Evolutionary conservation across 2,329 filamentous ascomycete genomes (phyloP).

Genomic region (Aureobasidium uvarum): DNA sequence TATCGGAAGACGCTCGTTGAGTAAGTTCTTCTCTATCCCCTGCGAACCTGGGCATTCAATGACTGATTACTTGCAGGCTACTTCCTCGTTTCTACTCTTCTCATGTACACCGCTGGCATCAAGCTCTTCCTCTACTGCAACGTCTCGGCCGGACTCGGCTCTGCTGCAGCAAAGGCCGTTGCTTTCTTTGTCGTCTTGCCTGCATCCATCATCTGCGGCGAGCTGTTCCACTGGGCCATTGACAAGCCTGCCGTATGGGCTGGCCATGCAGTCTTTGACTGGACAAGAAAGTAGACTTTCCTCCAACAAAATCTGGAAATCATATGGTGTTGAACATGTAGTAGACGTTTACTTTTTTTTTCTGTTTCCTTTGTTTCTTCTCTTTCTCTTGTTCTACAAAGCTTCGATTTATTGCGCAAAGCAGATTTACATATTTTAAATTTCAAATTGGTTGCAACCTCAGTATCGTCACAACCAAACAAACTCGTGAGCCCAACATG

Average conservation of each 20-base stretch:
- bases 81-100: constrained; percentile 34
- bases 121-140: constrained; percentile 34
- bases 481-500: no score
- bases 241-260: constrained; percentile 34
- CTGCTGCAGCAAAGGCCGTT: constrained; percentile 32
- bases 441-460: background rate
- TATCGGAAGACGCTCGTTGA: constrained; percentile 46
- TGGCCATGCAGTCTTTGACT: constrained; percentile 22
- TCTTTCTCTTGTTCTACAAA: background rate
- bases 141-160: constrained; percentile 25
- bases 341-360: background rate
- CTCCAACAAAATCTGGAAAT: no score
- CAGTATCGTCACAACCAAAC: no score
- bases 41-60: no score
- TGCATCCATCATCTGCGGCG: constrained; percentile 30
- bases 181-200: constrained; percentile 32
- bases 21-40: no score
- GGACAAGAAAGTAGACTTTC: constrained; percentile 9
- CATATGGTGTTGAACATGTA: background rate
- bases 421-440: background rate
- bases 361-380: background rate
- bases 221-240: constrained; percentile 33
- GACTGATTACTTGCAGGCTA: constrained; percentile 32
- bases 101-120: constrained; percentile 36
- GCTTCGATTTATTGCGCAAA: background rate